phyloP scores from a whole-genome alignment of 352 stramenopile genomes.

The Plasmopara muralis region DNA sequence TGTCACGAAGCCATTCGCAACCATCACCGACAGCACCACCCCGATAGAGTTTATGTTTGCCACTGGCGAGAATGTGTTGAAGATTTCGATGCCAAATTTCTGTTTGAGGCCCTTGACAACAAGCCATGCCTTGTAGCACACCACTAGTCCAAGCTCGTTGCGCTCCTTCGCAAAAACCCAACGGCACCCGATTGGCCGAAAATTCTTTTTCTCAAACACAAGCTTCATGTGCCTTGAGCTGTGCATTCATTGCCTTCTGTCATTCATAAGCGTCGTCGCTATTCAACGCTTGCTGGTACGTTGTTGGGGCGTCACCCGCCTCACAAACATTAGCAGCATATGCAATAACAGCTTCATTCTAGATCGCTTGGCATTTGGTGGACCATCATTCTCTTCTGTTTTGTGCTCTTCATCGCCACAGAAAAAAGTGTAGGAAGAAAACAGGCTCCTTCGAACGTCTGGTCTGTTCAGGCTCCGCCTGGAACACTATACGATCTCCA shows the following conservation, averaged over 20 bases:
- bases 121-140: not conserved
- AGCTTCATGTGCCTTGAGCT: not conserved
- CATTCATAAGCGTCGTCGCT: not conserved
- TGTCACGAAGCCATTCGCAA: not conserved
- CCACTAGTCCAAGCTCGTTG: not conserved
- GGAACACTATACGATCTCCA: no score
- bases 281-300: not conserved
- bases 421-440: no score
- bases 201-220: not conserved
- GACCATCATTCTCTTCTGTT: no score
- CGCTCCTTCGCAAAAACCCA: slow-evolving; percentile 2
- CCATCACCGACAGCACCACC: not conserved
- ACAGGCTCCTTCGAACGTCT: no score
- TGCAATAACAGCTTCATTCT: not conserved
- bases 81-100: not conserved
- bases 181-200: not conserved
- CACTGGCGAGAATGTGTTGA: not conserved
- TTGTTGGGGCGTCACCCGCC: not conserved
- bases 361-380: no score
- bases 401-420: no score
- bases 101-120: not conserved
- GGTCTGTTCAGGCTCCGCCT: no score
- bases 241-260: not conserved
- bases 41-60: slow-evolving; percentile 1
- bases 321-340: not conserved